Evolutionary conservation across 257 asterid genomes (phyloP).

Genomic region (Asclepias syriaca): DNA sequence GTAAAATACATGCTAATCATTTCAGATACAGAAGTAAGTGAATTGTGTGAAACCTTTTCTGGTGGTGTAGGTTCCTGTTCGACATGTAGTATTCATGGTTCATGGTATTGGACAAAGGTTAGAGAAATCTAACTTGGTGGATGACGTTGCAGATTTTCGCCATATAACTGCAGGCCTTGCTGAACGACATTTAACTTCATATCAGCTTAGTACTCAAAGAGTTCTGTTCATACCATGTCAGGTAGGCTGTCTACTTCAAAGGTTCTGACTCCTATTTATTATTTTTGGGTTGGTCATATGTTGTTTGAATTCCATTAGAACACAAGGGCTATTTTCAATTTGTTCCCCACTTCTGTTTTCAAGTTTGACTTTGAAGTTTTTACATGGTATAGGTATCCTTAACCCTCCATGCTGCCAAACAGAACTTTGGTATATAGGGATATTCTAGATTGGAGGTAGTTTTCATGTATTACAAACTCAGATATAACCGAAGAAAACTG

Average conservation of each 20-base stretch:
- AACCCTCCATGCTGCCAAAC: background rate
- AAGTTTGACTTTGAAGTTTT: background rate
- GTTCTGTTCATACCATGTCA: constrained; percentile 93
- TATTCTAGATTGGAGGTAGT: background rate
- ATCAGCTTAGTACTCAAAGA: constrained; percentile 87
- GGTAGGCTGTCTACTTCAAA: constrained; percentile 32
- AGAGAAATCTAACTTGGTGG: constrained; percentile 96
- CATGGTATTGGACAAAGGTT: constrained; percentile 98
- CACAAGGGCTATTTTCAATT: background rate
- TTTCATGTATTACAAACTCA: background rate
- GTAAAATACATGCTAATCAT: background rate
- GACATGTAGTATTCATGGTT: constrained; percentile 92
- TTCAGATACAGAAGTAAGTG: constrained; percentile 1
- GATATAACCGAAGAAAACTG: background rate
- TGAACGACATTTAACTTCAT: constrained; percentile 74
- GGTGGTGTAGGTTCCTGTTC: constrained; percentile 80
- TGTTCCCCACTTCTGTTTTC: background rate
- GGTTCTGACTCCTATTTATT: background rate
- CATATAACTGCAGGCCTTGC: constrained; percentile 69
- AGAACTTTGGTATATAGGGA: background rate
- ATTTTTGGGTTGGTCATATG: background rate
- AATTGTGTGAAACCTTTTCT: constrained; percentile 8
- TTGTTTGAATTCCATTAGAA: background rate
- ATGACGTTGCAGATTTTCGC: constrained; percentile 86
- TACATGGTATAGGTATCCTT: background rate